Evolutionary conservation across 1,284 basidiomycete species (phyloP).

Genomic region (Tranzscheliella williamsii): DNA sequence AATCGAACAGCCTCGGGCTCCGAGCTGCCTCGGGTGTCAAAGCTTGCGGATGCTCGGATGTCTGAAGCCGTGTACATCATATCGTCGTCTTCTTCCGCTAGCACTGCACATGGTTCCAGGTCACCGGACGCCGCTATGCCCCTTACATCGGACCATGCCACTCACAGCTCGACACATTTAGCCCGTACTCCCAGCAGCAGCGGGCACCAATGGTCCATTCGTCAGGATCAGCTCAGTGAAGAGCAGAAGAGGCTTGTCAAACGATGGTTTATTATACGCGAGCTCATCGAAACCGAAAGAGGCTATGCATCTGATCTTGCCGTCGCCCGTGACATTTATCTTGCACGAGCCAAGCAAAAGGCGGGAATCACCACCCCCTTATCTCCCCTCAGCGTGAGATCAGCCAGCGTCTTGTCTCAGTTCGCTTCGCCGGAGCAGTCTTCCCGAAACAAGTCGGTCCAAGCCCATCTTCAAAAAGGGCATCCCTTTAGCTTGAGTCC

Average conservation of each 20-base stretch:
- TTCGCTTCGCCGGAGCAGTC: constrained; percentile 14
- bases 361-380: constrained; percentile 45
- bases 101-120: constrained; percentile 1
- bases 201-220: constrained; percentile 15
- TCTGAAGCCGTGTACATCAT: no score
- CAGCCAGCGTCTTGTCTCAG: constrained; percentile 27
- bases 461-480: no score
- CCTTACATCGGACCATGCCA: no score
- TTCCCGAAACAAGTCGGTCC: no score
- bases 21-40: no score
- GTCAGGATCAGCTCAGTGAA: constrained; percentile 23
- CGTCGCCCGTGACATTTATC: constrained; percentile 78
- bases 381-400: constrained; percentile 20
- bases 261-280: constrained; percentile 79
- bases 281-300: constrained; percentile 72
- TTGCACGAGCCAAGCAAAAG: constrained; percentile 57
- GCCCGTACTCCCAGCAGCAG: no score
- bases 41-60: no score
- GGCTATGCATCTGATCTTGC: constrained; percentile 86
- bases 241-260: constrained; percentile 66
- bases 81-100: no score
- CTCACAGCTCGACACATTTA: background rate
- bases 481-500: no score
- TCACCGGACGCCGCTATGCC: no score
- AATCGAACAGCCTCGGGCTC: no score